Evolutionary conservation across 2,329 filamentous ascomycete genomes (phyloP).

Genomic region (Ciborinia camelliae): DNA sequence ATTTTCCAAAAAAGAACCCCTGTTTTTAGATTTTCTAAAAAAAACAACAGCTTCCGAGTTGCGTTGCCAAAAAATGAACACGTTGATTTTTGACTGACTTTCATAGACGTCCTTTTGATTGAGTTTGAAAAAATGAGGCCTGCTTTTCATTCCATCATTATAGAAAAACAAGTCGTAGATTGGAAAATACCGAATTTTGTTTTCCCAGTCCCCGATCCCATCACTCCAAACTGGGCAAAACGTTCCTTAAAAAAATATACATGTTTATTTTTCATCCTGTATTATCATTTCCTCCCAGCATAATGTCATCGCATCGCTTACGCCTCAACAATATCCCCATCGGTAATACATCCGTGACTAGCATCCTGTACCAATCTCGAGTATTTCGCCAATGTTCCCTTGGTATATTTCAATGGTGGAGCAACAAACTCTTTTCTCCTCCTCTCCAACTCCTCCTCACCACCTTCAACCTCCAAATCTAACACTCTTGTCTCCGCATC

Average conservation of each 20-base stretch:
- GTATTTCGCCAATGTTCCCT: slow-evolving; percentile 59
- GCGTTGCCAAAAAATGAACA: too few relatives aligned
- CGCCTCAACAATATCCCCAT: slow-evolving; percentile 37
- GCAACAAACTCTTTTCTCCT: slow-evolving; percentile 50
- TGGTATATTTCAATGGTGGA: slow-evolving; percentile 54
- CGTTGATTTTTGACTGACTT: too few relatives aligned
- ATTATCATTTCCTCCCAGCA: too few relatives aligned
- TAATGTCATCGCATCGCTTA: background rate
- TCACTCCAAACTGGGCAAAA: background rate
- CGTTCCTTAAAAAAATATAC: background rate
- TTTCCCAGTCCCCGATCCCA: background rate
- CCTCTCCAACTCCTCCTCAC: slow-evolving; percentile 40
- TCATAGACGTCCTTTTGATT: background rate
- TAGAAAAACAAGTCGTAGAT: background rate
- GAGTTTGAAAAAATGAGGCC: background rate
- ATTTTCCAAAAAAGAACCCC: too few relatives aligned
- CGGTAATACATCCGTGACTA: slow-evolving; percentile 57
- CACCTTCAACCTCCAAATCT: slow-evolving; percentile 46
- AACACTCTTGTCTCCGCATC: slow-evolving; percentile 55
- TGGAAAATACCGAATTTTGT: background rate
- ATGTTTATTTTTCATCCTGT: background rate
- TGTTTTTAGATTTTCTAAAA: too few relatives aligned
- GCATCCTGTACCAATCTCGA: slow-evolving; percentile 53
- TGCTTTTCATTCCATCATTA: background rate
- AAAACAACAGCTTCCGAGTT: too few relatives aligned